Conservation (phyloP, 352 stramenopile species). For the Globisporangium sylvaticum region DNA sequence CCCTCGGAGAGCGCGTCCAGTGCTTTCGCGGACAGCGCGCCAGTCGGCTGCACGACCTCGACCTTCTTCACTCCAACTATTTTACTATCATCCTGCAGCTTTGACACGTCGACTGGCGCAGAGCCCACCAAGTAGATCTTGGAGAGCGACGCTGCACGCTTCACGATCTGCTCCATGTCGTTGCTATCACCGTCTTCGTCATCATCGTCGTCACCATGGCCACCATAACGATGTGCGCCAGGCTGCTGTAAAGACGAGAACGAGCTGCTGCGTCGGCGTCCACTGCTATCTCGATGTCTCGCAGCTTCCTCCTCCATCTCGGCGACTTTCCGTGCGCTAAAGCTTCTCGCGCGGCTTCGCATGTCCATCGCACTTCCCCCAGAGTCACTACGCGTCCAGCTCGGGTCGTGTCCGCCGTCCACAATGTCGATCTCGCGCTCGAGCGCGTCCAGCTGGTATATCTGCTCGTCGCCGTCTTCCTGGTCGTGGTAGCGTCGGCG, state of each 20-base stretch:
- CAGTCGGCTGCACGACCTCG: constrained; percentile 65
- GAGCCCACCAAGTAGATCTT: constrained; percentile 86
- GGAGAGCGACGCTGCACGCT: constrained; percentile 66
- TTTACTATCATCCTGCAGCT: constrained; percentile 74
- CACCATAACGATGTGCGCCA: constrained; percentile 1
- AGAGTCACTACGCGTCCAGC: constrained; percentile 23
- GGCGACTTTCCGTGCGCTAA: constrained; percentile 36
- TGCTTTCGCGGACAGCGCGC: constrained; percentile 68
- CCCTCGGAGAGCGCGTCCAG: constrained; percentile 75
- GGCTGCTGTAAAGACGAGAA: constrained; percentile 45
- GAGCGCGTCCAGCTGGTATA: constrained; percentile 13
- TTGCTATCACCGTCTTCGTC: constrained; percentile 19
- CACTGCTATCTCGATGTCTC: constrained; percentile 6
- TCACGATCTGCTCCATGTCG: constrained; percentile 49
- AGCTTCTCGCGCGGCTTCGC: constrained; percentile 38
- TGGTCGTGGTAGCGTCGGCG: constrained; percentile 11
- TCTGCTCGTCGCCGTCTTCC: constrained; percentile 8
- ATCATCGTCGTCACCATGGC: constrained; percentile 6
- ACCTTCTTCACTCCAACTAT: constrained; percentile 76
- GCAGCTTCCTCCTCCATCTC: constrained; percentile 29
- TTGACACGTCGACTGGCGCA: constrained; percentile 74
- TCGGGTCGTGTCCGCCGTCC: constrained; percentile 32
- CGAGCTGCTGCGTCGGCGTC: constrained; percentile 59
- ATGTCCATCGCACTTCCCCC: constrained; percentile 16
- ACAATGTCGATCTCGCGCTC: constrained; percentile 28